phyloP scores from a whole-genome alignment of 169 alveolate species.

The Eimeria necatrix region DNA sequence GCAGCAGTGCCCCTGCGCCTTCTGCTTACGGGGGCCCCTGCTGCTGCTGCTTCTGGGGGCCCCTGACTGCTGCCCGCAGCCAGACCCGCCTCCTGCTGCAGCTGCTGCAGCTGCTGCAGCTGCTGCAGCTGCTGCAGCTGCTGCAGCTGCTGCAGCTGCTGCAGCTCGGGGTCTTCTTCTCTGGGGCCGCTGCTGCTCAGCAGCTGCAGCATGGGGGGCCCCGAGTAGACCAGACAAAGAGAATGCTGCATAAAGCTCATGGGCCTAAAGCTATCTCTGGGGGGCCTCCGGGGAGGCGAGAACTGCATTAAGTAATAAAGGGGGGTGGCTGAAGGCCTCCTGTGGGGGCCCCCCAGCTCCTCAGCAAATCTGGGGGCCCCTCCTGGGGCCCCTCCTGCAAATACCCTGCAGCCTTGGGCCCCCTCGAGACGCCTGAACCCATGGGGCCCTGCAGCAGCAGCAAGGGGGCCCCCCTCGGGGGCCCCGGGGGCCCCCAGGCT shows the following conservation, averaged over 20 bases:
- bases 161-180: background rate
- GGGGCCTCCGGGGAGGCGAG: background rate
- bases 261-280: background rate
- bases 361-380: background rate
- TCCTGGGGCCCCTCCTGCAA: background rate
- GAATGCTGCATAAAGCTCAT: conserved; percentile 27
- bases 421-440: conserved; percentile 8
- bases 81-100: too few relatives aligned
- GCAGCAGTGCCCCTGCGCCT: background rate
- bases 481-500: background rate
- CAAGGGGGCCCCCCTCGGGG: background rate
- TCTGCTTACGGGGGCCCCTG: background rate
- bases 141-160: conserved; percentile 20
- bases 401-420: background rate
- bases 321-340: background rate
- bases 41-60: background rate
- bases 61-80: background rate
- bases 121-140: background rate
- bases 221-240: conserved; percentile 39
- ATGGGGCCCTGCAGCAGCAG: background rate
- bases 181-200: background rate
- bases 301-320: conserved; percentile 28
- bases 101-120: background rate
- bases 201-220: conserved; percentile 61
- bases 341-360: background rate